phyloP scores from a whole-genome alignment of 805 yeast species.

The Starmera caribaea region DNA sequence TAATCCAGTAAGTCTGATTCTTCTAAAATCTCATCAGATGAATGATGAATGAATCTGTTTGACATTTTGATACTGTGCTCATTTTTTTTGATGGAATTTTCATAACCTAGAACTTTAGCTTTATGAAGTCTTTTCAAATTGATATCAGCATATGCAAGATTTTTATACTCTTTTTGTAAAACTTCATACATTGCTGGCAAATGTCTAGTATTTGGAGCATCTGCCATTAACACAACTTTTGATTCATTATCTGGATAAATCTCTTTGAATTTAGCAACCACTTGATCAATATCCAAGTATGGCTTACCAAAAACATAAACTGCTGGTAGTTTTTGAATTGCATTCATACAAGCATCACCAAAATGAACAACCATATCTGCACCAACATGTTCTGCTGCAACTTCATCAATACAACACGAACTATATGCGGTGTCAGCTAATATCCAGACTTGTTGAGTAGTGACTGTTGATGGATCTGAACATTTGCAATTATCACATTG shows the following conservation, averaged over 20 bases:
- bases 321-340: conserved; percentile 63
- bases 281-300: conserved; percentile 30
- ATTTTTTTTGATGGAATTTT: conserved; percentile 1
- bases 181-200: conserved; percentile 29
- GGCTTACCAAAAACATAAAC: conserved; percentile 76
- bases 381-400: conserved; percentile 86
- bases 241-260: conserved; percentile 30
- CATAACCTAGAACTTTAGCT: conserved; percentile 34
- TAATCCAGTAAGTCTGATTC: conserved; percentile 34
- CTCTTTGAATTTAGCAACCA: conserved; percentile 31
- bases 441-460: conserved; percentile 50
- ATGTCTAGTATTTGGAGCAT: conserved; percentile 51
- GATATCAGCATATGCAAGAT: conserved; percentile 31
- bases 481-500: conserved; percentile 16
- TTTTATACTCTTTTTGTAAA: conserved; percentile 21
- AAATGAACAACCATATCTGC: conserved; percentile 86
- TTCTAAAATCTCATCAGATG: conserved; percentile 14
- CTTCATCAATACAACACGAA: conserved; percentile 93
- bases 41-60: conserved; percentile 20
- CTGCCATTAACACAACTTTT: conserved; percentile 61
- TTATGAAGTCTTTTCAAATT: conserved; percentile 23
- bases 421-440: conserved; percentile 95
- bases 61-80: conserved; percentile 12
- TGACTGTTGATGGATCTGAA: conserved; percentile 9
- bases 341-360: conserved; percentile 90